phyloP scores from a whole-genome alignment of 805 yeast genomes.

The Debaryomyces tyrocola region DNA sequence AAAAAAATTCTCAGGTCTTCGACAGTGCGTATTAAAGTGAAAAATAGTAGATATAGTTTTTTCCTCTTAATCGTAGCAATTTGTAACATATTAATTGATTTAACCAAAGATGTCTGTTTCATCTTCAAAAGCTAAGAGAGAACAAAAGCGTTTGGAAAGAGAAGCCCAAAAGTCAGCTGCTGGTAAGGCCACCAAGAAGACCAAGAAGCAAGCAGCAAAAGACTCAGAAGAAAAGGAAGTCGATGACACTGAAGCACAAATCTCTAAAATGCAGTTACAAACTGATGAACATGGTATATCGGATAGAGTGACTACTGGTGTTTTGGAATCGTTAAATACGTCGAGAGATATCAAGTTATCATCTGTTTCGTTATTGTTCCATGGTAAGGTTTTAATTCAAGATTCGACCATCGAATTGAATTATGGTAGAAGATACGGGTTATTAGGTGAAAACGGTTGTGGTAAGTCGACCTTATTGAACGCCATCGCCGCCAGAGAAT shows the following conservation, averaged over 20 bases:
- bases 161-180: constrained; percentile 54
- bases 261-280: constrained; percentile 86
- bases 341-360: constrained; percentile 93
- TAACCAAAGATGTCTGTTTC: constrained; percentile 53
- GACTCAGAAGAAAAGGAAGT: constrained; percentile 53
- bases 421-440: constrained; percentile 96
- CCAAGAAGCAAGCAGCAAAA: constrained; percentile 55
- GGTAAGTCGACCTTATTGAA: constrained; percentile 96
- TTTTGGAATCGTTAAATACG: constrained; percentile 80
- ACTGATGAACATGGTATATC: constrained; percentile 92
- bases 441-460: constrained; percentile 97
- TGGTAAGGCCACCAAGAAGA: constrained; percentile 70
- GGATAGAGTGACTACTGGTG: constrained; percentile 98
- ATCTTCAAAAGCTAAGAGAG: constrained; percentile 97
- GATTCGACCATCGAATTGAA: constrained; percentile 91
- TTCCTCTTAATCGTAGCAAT: not conserved
- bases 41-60: not conserved
- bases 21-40: not conserved
- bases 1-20: constrained; percentile 1
- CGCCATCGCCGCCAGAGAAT: constrained; percentile 94
- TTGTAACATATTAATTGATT: not conserved
- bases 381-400: constrained; percentile 94
- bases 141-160: constrained; percentile 80
- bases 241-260: constrained; percentile 66
- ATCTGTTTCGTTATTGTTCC: constrained; percentile 89